Evolutionary conservation across 768 basidiomycete genomes (phyloP), one percentile per base, ranked within the genome.

Genomic region (Termitomyces titanicus): DNA sequence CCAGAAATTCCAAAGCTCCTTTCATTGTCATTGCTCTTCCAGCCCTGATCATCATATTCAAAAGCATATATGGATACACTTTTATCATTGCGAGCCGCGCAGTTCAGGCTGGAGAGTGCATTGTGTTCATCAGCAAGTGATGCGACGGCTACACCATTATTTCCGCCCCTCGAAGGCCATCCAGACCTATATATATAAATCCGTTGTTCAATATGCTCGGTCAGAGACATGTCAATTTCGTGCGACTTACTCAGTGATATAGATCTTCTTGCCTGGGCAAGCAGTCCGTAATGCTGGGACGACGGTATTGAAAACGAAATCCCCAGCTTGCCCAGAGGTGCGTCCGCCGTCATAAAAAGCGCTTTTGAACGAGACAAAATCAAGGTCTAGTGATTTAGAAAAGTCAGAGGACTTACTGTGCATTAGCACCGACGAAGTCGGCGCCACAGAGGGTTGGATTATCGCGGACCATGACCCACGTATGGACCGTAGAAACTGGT

Each of bases 341-440:
- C 63, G 57, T 12, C 66, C 64, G 5, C 65, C 64, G 53, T 76
- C 73, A 49, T 64, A 76, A 61, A 72, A 74, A 4, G 71, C 72
- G 47, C 74, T 74, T 46, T 22, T 18, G 18, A 33, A 6, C 15
- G 18, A 52, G 22, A 34, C 5, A 49, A 40, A 39, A 38, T 37
- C 2, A 15, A 13, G 24, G 39, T 3, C 29, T 12, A 24, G 3
- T 27, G 12, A 2, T 13, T 5, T 1, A 2, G 24, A 47, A 10
- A 45, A 29, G 37, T 15, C 0, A 7, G 15, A 55, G 65, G 45
- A 34, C 51, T 37, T 61, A 74, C 72, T 74, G 72, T 2, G 74
- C 72, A 57, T 76, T 76, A 6, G 73, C 73, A 29, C 70, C 74
- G 9, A 69, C 68, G 38, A 73, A 74, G 53, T 74, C 72, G 8